Base-by-base conservation (phyloP, 2,329 filamentous ascomycete genomes). In the Fusarium duplospermum region DNA sequence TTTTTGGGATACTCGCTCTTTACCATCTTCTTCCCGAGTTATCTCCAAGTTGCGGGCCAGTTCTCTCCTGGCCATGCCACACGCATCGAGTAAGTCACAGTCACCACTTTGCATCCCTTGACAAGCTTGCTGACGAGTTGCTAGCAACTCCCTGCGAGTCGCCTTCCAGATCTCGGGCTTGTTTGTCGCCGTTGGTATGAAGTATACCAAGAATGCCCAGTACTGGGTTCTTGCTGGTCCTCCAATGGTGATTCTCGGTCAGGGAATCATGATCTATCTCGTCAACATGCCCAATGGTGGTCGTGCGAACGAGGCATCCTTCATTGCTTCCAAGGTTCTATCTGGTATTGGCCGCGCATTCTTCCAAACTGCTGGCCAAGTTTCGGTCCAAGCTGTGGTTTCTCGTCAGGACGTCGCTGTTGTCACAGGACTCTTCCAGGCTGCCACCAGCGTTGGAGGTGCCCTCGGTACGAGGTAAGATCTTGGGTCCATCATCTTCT, bases 11-110 rank as follows among this genome's bases (percentile, higher is more conserved):
- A 52, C 24, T 80, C 80, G 1, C 69, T 81, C 3, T 84, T 83
- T 31, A 78, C 80, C 3, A 75, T 81, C 4, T 83, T 84, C 62
- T 83, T 83, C 22, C 78, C 81, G 0, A 83, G 82, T 35, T 83
- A 82, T 36, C 76, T 84, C 1, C 81, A 83, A 60, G 81, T 84
- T 1, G 81, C 80, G 7, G 81, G 78, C 0, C 73, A 77, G 9
- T 83, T 81, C 36, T 77, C 76, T 3, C 75, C 82, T 0, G 82
- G 79, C 0, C 72, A 81, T 22, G 80, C 82, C 1, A 81, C 80
- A 10, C 82, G 82, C 8, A 83, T 80, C 20, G 79, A 80, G 76
- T 80, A 50, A 69, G 78, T 65, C 3, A 50, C 45, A 27, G 2
- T 6, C 4, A 1, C 45, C 18, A 27, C 45, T 27, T 50, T 2